Evolutionary conservation across 768 basidiomycete species (phyloP).

Genomic region (Tricholoma bakamatsutake): DNA sequence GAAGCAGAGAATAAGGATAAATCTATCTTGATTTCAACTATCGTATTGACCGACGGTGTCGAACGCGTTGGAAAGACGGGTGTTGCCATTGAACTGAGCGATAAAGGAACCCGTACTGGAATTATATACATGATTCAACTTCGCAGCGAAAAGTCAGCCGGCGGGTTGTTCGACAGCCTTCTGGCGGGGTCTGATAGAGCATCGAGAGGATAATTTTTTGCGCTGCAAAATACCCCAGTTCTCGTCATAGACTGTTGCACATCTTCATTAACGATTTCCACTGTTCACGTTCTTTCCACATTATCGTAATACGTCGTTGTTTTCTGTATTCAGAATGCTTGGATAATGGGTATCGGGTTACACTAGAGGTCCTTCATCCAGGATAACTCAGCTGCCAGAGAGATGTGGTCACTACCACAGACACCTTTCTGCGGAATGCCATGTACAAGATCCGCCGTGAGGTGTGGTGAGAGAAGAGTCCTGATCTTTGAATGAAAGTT

Average conservation of each 20-base stretch:
- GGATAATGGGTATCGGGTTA: conserved; percentile 10
- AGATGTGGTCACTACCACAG: conserved; percentile 85
- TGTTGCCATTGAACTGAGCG: conserved; percentile 92
- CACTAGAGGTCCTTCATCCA: conserved; percentile 19
- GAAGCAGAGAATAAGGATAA: conserved; percentile 76
- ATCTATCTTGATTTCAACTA: conserved; percentile 85
- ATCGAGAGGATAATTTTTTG: conserved; percentile 8
- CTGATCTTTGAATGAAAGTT: conserved; percentile 30
- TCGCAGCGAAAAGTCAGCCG: conserved; percentile 82
- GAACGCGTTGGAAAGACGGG: conserved; percentile 99
- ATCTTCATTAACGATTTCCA: conserved; percentile 9
- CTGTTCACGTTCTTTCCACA: conserved; percentile 8
- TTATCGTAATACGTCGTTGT: conserved; percentile 4
- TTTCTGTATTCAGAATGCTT: conserved; percentile 10
- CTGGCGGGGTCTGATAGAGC: conserved; percentile 79
- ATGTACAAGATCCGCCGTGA: conserved; percentile 47
- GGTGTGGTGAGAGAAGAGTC: conserved; percentile 59
- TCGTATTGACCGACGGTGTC: conserved; percentile 92
- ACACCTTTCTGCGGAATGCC: conserved; percentile 79
- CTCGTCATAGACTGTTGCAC: conserved; percentile 6
- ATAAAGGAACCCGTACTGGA: conserved; percentile 86
- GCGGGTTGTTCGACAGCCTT: conserved; percentile 80
- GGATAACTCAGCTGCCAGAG: conserved; percentile 61
- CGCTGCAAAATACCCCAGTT: neutral
- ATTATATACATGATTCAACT: conserved; percentile 97